Conservation (phyloP, 345 rosid species). For the Bruguiera gymnorhiza region DNA sequence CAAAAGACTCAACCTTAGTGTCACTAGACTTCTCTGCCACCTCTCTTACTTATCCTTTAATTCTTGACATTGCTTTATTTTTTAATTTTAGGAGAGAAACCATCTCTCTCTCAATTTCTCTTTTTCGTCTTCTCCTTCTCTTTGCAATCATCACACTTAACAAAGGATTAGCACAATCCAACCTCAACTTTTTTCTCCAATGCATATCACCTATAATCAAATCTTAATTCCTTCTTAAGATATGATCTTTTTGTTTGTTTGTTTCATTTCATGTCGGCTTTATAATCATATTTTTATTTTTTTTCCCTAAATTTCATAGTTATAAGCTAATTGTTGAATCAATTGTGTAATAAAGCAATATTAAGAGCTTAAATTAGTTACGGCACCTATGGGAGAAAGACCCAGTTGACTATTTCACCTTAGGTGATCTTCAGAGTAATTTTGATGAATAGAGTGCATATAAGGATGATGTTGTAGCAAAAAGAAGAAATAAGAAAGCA, state of each 20-base stretch:
- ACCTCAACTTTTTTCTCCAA: constrained; percentile 78
- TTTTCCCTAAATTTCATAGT: background rate
- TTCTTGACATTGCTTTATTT: constrained; percentile 19
- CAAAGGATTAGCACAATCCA: constrained; percentile 62
- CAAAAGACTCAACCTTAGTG: too few relatives aligned
- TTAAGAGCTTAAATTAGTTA: constrained; percentile 68
- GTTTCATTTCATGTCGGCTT: background rate
- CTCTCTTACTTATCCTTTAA: background rate
- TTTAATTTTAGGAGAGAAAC: constrained; percentile 28
- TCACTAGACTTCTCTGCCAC: too few relatives aligned
- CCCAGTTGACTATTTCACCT: constrained; percentile 70
- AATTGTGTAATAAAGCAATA: constrained; percentile 53
- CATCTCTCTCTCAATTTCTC: constrained; percentile 15
- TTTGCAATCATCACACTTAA: constrained; percentile 51
- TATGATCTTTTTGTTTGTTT: constrained; percentile 16
- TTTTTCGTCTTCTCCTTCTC: background rate
- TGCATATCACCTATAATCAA: constrained; percentile 69
- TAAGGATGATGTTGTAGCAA: constrained; percentile 68
- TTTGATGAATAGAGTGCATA: constrained; percentile 98
- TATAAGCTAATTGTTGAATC: background rate
- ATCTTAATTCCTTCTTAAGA: constrained; percentile 84
- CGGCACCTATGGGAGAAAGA: constrained; percentile 97
- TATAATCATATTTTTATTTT: background rate
- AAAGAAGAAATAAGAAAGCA: too few relatives aligned
- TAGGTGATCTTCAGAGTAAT: constrained; percentile 77